A percentile compares a stretch with the other conserved stretches of the same genome.
phyloP scores from a whole-genome alignment of 2,329 filamentous ascomycete genomes.

The Xylaria arbuscula region DNA sequence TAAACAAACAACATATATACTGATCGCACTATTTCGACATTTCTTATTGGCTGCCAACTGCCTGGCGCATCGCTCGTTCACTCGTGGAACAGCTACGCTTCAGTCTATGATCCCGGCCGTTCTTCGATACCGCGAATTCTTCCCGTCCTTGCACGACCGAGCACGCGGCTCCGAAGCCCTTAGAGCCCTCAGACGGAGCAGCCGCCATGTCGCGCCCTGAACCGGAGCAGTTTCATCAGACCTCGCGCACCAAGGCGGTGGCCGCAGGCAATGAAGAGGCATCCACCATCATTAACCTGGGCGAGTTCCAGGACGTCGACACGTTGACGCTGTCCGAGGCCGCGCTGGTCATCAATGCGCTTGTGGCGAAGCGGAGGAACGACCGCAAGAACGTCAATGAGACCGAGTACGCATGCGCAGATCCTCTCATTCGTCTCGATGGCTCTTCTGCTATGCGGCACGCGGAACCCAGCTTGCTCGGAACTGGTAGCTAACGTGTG shows the following conservation, averaged over 20 bases:
- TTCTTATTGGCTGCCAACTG: slow-evolving; percentile 17
- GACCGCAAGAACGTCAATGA: slow-evolving; percentile 85
- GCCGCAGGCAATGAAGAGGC: slow-evolving; percentile 89
- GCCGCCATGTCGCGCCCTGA: slow-evolving; percentile 37
- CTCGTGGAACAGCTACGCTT: slow-evolving; percentile 18
- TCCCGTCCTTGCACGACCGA: slow-evolving; percentile 9
- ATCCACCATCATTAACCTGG: slow-evolving; percentile 81
- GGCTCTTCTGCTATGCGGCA: neutral
- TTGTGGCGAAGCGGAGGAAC: slow-evolving; percentile 81
- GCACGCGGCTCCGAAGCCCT: neutral
- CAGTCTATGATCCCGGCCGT: slow-evolving; percentile 19
- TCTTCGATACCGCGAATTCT: slow-evolving; percentile 22
- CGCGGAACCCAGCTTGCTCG: neutral
- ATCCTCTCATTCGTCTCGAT: slow-evolving; percentile 3
- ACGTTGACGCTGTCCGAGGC: slow-evolving; percentile 94
- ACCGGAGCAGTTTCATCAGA: slow-evolving; percentile 55
- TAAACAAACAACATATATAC: neutral
- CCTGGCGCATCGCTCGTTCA: slow-evolving; percentile 34
- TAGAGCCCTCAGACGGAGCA: neutral
- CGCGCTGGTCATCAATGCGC: slow-evolving; percentile 88
- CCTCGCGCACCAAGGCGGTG: slow-evolving; percentile 74
- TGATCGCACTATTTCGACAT: slow-evolving; percentile 2
- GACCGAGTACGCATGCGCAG: slow-evolving; percentile 73
- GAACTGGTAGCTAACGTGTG: slow-evolving; percentile 23
- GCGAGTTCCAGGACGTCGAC: slow-evolving; percentile 92